Conservation (phyloP, 768 basidiomycete genomes). For the Xerocomellus amylosporus region DNA sequence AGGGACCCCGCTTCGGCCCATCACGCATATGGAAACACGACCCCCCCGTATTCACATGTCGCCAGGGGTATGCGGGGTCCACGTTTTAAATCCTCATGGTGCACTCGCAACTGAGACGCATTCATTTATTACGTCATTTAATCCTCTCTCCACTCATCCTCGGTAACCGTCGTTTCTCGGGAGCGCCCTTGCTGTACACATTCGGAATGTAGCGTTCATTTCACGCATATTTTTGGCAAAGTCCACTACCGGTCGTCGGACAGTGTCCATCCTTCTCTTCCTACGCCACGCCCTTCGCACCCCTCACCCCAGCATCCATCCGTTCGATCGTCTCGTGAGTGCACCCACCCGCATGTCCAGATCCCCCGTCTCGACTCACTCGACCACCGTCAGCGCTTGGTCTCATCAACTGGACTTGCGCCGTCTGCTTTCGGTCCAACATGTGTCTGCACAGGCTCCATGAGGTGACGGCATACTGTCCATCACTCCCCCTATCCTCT, state of each 20-base stretch:
- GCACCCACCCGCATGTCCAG: background rate
- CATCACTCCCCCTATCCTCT: constrained; percentile 15
- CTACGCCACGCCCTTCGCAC: background rate
- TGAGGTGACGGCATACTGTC: constrained; percentile 10
- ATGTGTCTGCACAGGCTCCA: constrained; percentile 11
- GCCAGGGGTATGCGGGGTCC: constrained; percentile 14
- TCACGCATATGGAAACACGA: background rate
- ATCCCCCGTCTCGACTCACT: too few relatives aligned
- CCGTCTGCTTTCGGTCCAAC: constrained; percentile 12
- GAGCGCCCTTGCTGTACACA: constrained; percentile 10
- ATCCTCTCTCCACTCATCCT: constrained; percentile 6
- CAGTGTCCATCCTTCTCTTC: background rate
- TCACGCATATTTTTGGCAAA: background rate
- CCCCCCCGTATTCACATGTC: constrained; percentile 32
- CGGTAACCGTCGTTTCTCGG: constrained; percentile 14
- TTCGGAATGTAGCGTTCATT: background rate
- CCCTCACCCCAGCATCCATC: too few relatives aligned
- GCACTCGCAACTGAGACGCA: constrained; percentile 7
- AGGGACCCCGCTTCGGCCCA: constrained; percentile 17
- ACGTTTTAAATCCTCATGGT: constrained; percentile 21
- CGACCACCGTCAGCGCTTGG: too few relatives aligned
- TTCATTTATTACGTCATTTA: constrained; percentile 6
- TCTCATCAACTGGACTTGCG: background rate
- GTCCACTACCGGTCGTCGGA: background rate
- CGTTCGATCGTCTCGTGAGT: too few relatives aligned